A percentile compares a stretch with the other conserved stretches of the same genome.
Evolutionary conservation across 257 asterid species (phyloP).

Genomic region (Solanum tarijense): DNA sequence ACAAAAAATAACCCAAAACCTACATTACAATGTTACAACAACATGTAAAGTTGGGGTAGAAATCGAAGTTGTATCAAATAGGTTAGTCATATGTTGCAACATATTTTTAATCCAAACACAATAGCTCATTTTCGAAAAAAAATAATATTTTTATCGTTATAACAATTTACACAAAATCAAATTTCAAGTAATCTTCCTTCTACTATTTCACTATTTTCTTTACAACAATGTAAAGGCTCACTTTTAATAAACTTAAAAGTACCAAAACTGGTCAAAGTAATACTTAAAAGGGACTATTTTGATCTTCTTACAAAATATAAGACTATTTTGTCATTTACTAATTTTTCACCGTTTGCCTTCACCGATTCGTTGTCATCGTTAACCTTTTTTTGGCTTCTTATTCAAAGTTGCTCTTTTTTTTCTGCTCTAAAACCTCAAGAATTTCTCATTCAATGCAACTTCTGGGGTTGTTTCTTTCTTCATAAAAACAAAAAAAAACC

Average conservation of each 20-base stretch:
- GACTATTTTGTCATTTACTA: background rate
- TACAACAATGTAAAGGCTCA: background rate
- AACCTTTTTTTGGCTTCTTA: background rate
- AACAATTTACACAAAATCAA: background rate
- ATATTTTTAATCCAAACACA: too few species aligned
- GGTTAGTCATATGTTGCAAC: too few species aligned
- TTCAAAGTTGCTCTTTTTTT: background rate
- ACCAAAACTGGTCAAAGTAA: background rate
- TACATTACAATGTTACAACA: too few species aligned
- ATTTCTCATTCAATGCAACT: background rate
- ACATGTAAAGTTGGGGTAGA: too few species aligned
- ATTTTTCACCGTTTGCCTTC: background rate
- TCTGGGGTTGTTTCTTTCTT: background rate
- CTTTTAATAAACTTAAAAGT: background rate
- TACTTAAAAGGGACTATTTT: background rate
- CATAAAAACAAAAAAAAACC: background rate
- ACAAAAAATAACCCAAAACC: too few species aligned
- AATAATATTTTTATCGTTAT: too few species aligned
- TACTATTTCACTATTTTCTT: background rate
- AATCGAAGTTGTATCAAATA: too few species aligned
- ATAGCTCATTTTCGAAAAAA: background rate
- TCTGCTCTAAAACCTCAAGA: background rate
- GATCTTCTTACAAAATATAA: background rate
- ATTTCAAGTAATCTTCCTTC: background rate
- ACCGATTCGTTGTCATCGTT: background rate